Percentiles rank a stretch among this genome's conserved stretches.
Evolutionary conservation across 176 grass and related monocot genomes (phyloP).

Genomic region (Oryza officinalis): DNA sequence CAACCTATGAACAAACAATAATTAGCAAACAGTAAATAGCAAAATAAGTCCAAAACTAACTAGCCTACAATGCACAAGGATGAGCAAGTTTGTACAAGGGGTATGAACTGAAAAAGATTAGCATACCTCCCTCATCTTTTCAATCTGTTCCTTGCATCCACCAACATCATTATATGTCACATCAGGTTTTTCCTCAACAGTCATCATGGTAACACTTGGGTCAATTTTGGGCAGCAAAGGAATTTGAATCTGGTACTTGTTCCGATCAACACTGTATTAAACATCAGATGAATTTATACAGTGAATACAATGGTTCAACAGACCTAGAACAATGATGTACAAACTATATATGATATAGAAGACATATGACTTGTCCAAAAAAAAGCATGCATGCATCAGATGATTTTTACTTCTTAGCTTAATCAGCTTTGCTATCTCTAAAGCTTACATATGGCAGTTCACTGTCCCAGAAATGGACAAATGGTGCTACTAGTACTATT

Average conservation of each 20-base stretch:
- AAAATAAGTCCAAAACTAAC: constrained; percentile 14
- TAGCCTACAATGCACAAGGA: not conserved
- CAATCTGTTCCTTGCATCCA: constrained; percentile 94
- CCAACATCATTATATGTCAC: constrained; percentile 97
- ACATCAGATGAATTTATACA: constrained; percentile 25
- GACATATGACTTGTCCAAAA: constrained; percentile 5
- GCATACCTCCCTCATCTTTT: constrained; percentile 92
- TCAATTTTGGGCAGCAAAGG: constrained; percentile 92
- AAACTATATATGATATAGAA: not conserved
- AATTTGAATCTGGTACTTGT: constrained; percentile 96
- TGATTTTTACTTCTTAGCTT: not conserved
- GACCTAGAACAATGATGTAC: not conserved
- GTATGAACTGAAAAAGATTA: not conserved
- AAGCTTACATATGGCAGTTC: not conserved
- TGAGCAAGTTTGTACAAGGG: not conserved
- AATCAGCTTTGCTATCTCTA: not conserved
- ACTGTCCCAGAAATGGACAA: not conserved
- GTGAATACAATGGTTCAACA: constrained; percentile 7
- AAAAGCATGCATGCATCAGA: not conserved
- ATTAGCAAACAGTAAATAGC: constrained; percentile 6
- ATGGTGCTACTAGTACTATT: not conserved
- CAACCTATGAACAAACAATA: constrained; percentile 53
- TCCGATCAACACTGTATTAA: constrained; percentile 77
- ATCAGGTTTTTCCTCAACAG: constrained; percentile 94
- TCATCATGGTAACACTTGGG: constrained; percentile 98